A percentile compares a stretch with the other conserved stretches of the same genome.
Conservation (phyloP, 768 basidiomycete species). For the Strobilomyces dryophilus region DNA sequence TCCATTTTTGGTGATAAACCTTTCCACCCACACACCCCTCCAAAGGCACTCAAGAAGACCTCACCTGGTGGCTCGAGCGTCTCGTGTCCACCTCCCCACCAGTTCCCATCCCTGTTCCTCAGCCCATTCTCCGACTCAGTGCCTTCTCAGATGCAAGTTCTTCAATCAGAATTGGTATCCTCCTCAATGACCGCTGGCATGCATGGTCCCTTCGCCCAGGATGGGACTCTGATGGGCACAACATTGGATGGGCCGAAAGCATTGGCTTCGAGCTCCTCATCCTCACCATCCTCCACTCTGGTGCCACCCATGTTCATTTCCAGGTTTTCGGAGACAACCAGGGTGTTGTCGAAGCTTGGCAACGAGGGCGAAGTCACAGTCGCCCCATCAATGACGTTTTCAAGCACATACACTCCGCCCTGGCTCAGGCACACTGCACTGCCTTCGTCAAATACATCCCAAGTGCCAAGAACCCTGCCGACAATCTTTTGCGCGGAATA, state of each 20-base stretch:
- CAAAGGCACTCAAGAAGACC: background rate
- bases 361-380: background rate
- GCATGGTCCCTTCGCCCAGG: background rate
- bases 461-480: background rate
- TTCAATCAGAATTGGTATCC: background rate
- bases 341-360: background rate
- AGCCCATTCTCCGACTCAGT: too few species aligned
- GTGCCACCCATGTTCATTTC: background rate
- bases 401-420: background rate
- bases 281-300: background rate
- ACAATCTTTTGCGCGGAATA: background rate
- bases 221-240: background rate
- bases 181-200: background rate
- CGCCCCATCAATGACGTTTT: background rate
- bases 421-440: fast-evolving
- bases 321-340: background rate
- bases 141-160: background rate
- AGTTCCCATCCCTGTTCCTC: background rate
- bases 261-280: background rate
- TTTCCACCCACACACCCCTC: background rate
- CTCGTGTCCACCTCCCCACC: background rate
- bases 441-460: too few species aligned
- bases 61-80: background rate
- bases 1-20: background rate
- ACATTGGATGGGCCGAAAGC: background rate